Evolutionary conservation across 1,284 basidiomycete species (phyloP).

Genomic region (Sporisorium reilianum): DNA sequence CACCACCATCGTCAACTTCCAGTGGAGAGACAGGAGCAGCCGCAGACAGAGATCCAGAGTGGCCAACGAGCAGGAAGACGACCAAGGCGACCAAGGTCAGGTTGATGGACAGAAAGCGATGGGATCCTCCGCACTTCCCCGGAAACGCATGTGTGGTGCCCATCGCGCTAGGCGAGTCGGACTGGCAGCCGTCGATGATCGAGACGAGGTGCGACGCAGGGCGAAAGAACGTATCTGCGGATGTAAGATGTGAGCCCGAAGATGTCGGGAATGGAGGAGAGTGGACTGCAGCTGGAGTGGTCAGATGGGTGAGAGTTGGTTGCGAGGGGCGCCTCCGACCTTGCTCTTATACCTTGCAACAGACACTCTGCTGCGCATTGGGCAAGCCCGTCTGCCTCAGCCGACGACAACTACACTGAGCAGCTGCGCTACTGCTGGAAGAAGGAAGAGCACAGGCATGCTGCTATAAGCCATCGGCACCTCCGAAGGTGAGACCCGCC

Average conservation of each 20-base stretch:
- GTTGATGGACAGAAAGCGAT: neutral
- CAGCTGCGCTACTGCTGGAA: neutral
- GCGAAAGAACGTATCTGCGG: neutral
- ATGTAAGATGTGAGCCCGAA: neutral
- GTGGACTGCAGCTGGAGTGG: neutral
- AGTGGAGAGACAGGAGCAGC: constrained; percentile 12
- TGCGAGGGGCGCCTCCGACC: neutral
- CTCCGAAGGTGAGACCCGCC: neutral
- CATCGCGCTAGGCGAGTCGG: neutral
- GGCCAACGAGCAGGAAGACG: constrained; percentile 7
- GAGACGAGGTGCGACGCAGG: neutral
- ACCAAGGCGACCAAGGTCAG: neutral
- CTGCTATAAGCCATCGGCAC: neutral
- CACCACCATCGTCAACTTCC: neutral
- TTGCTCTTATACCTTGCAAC: constrained; percentile 5
- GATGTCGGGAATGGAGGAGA: neutral
- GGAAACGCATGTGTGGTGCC: neutral
- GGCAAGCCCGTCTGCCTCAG: neutral
- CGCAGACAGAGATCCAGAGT: constrained; percentile 1
- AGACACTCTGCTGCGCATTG: neutral
- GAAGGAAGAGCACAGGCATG: neutral
- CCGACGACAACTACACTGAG: neutral
- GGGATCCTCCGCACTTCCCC: neutral
- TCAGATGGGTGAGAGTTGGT: too few relatives aligned
- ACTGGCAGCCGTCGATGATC: neutral